Percentiles rank a stretch among this genome's conserved stretches.
Evolutionary conservation across 2,329 filamentous ascomycete genomes (phyloP).

Genomic region (Aureobasidium sp.): DNA sequence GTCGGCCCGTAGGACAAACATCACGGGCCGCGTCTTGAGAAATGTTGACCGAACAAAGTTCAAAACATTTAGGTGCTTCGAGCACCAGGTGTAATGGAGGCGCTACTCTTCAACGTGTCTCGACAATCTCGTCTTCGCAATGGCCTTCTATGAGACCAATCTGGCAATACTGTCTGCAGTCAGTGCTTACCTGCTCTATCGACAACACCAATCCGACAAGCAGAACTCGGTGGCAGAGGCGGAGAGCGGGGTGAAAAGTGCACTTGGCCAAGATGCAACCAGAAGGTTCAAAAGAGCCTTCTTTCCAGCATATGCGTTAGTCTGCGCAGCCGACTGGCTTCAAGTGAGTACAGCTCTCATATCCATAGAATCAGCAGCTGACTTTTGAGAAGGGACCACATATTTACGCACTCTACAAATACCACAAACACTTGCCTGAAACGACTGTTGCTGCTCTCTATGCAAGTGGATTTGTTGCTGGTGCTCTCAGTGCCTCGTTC

Average conservation of each 20-base stretch:
- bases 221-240: slow-evolving; percentile 10
- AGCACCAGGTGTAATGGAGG: background rate
- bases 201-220: slow-evolving; percentile 13
- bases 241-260: slow-evolving; percentile 20
- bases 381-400: slow-evolving; percentile 32
- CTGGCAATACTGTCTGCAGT: slow-evolving; percentile 18
- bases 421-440: slow-evolving; percentile 40
- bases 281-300: slow-evolving; percentile 33
- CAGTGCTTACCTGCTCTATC: slow-evolving; percentile 17
- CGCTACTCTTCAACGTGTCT: background rate
- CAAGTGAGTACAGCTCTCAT: slow-evolving; percentile 25
- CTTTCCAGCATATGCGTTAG: slow-evolving; percentile 37
- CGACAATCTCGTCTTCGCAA: background rate
- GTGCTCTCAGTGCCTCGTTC: slow-evolving; percentile 40
- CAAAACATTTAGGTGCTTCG: background rate
- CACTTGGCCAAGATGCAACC: slow-evolving; percentile 23
- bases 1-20: slow-evolving; percentile 2
- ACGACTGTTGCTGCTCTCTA: slow-evolving; percentile 38
- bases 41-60: background rate
- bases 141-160: slow-evolving; percentile 20
- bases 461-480: slow-evolving; percentile 41
- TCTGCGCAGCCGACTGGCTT: slow-evolving; percentile 39
- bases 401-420: slow-evolving; percentile 45
- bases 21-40: background rate
- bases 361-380: background rate